Evolutionary conservation across 1,284 basidiomycete species (phyloP), one percentile per base, ranked within the genome.

Genomic region (Heterobasidion occidentale): DNA sequence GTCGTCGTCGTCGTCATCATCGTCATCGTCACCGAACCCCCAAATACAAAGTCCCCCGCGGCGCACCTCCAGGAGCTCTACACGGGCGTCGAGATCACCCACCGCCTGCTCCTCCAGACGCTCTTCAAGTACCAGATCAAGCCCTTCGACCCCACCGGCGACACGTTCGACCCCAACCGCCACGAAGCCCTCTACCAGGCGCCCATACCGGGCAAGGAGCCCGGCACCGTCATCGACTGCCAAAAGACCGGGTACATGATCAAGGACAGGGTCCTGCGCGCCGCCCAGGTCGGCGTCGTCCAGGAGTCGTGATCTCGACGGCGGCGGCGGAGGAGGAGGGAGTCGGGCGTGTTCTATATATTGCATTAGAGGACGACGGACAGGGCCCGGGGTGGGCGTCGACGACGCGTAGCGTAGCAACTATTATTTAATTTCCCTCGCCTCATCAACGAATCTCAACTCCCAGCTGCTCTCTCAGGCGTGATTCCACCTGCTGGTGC

Each of bases 161-260:
- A 97, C 69, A 79, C 78, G 65, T 99, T 99, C 66, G 94, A 99
- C 73, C 96, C 96, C 36, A 97, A 96, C 71, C 73, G 78, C 51
- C 96, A 98, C 69, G 96, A 99, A 74, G 96, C 97, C 7, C 78
- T 97, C 36, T 98, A 93, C 76, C 93, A 96, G 75, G 92, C 86
- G 19, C 94, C 95, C n/a, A 82, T 96, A 56, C 83, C 86, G 11
- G 90, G 83, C 46, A 94, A 92, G 74, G 87, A 88, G 67, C 85
- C 93, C 1, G 95, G 95, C 19, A 90, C 90, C 4, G 89, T 99
- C 44, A 80, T 97, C 55, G 92, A 98, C 67, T 92, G 91, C 68
- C 89, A 91, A 70, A 96, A 97, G 77, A 79, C 81, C 55, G 95
- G 96, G 11, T 98, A 91, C 76, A 92, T 78, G 73, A 93, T 97